Base-by-base conservation (phyloP, 345 rosid genomes). In the Aegle marmelos region DNA sequence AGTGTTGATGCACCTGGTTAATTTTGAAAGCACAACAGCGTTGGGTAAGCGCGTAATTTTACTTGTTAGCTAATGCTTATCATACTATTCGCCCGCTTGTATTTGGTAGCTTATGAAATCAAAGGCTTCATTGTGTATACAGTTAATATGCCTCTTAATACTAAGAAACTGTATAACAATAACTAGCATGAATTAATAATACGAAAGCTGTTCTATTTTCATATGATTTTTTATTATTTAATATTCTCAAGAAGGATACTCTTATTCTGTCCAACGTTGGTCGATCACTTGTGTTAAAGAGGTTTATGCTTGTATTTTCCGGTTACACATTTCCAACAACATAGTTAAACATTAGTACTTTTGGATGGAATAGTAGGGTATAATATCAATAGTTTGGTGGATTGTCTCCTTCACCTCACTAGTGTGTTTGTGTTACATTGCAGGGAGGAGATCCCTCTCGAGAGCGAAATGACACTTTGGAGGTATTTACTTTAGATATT, bases 381-480 rank as follows among this genome's bases (percentile, higher is more conserved):
- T 45, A 2, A 45, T 45, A 45, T 11, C 13, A 45, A 17, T 45
- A 45, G 50, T 45, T 48, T 4, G 33, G 19, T n/a, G 34, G 7
- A 53, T 53, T 13, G 1, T n/a, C 9, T 31, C 24, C 27, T 54
- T 76, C 62, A n/a, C 27, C 73, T 45, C 61, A 64, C 33, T 2
- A 70, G 16, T 61, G 34, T 50, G 57, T 57, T 53, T 75, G 19
- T 36, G 28, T 34, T 79, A 76, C 58, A 77, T 83, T 83, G 72
- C 82, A 93, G 97, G 92, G 84, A 82, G 93, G 93, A 60, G 98
- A 93, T 74, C 98, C 98, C 60, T 89, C 97, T 48, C 81, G 27
- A 61, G 84, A 87, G 45, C 84, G 94, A 48, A 93, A 91, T 83
- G 72, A 86, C 73, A 75, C 86, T 79, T 70, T 91, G 24, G 93